A percentile compares a stretch with the other conserved stretches of the same genome.
Conservation (phyloP, 1,139 yeast genomes). For the Diutina mesorugosa region DNA sequence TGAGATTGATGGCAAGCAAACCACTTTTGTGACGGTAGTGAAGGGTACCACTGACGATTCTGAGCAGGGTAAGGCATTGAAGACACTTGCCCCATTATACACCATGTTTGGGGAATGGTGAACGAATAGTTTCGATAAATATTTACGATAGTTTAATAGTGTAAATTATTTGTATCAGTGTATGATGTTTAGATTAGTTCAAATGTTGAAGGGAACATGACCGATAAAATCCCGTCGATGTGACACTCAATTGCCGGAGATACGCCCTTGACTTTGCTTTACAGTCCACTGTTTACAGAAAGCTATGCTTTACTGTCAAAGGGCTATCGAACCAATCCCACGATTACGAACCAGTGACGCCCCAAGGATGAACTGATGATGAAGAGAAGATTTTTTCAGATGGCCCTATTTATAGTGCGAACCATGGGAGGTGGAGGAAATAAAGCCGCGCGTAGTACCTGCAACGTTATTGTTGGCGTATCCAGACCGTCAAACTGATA, state of each 20-base stretch:
- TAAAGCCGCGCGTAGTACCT: background rate
- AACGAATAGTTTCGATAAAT: background rate
- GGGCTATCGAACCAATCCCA: background rate
- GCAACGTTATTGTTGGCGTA: background rate
- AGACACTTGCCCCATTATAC: background rate
- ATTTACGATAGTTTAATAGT: background rate
- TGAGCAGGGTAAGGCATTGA: background rate
- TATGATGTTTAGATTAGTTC: background rate
- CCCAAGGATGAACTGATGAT: background rate
- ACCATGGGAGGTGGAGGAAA: too few relatives aligned
- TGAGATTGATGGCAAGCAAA: background rate
- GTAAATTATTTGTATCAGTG: background rate
- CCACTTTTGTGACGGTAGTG: background rate
- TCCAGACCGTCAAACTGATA: too few relatives aligned
- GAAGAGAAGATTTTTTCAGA: background rate
- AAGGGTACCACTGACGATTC: background rate
- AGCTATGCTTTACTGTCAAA: background rate
- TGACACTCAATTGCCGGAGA: conserved; percentile 1
- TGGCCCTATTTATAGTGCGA: background rate
- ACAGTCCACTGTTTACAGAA: background rate
- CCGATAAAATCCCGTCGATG: conserved; percentile 1
- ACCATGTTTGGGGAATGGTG: background rate
- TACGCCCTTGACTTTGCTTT: conserved; percentile 1
- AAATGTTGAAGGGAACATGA: conserved; percentile 1
- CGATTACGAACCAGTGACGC: background rate